Percentiles rank a stretch among this genome's conserved stretches.
Evolutionary conservation across 164 flowering plant genomes (phyloP).

Genomic region (Pachysandra terminalis): DNA sequence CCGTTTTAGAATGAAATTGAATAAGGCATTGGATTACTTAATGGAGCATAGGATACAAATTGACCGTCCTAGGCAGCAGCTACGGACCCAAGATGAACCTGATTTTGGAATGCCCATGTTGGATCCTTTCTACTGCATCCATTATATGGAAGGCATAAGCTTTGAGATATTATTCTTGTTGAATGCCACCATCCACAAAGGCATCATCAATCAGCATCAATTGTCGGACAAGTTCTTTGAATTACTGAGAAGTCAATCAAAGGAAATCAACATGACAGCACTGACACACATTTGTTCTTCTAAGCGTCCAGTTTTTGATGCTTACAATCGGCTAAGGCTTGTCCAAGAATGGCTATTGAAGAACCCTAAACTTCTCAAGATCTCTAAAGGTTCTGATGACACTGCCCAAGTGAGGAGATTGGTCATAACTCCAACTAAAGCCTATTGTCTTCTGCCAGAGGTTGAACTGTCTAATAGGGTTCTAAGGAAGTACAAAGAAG

Average conservation of each 20-base stretch:
- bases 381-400: constrained; percentile 33
- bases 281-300: constrained; percentile 58
- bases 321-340: constrained; percentile 39
- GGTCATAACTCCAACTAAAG: constrained; percentile 83
- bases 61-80: constrained; percentile 18
- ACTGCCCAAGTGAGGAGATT: constrained; percentile 72
- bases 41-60: constrained; percentile 40
- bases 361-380: constrained; percentile 58
- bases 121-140: constrained; percentile 60
- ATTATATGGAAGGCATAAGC: constrained; percentile 34
- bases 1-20: constrained; percentile 50
- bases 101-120: constrained; percentile 41
- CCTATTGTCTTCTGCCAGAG: constrained; percentile 88
- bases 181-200: constrained; percentile 76
- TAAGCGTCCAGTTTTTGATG: constrained; percentile 59
- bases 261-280: constrained; percentile 58
- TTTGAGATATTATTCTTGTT: constrained; percentile 71
- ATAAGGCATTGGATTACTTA: constrained; percentile 46
- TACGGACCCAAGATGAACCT: constrained; percentile 57
- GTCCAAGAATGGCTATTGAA: constrained; percentile 69
- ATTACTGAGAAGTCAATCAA: constrained; percentile 46
- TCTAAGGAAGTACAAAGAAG: constrained; percentile 55
- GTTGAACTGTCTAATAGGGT: constrained; percentile 94
- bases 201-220: constrained; percentile 70
- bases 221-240: constrained; percentile 57